These are phyloP conservation scores for Kodamaea laetipori DNA, from an alignment of 805 yeast species.

Conservation along the genomic window DNA sequence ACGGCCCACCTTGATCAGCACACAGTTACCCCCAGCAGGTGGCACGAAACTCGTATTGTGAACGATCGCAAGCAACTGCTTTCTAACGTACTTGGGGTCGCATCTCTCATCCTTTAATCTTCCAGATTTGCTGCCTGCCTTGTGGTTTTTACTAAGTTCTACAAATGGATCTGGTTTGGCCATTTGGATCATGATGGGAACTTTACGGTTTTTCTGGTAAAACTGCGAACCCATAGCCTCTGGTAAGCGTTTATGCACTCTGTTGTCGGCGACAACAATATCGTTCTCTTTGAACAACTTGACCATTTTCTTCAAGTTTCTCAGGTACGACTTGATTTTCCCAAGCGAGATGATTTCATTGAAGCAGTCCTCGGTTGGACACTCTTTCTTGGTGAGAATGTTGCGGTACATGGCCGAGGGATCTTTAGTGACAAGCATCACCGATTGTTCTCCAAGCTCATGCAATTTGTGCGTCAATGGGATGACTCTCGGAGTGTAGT, in stretches of 20 bases:
- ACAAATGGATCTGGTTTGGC: constrained; percentile 41
- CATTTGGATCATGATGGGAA: constrained; percentile 71
- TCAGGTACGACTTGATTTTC: constrained; percentile 50
- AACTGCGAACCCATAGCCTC: constrained; percentile 59
- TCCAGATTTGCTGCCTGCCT: constrained; percentile 32
- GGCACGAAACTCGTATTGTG: constrained; percentile 61
- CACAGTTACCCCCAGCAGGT: constrained; percentile 62
- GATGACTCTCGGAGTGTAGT: constrained; percentile 57
- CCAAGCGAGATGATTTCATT: constrained; percentile 61
- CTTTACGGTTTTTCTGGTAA: constrained; percentile 62
- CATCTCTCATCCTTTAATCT: constrained; percentile 58
- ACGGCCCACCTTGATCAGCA: constrained; percentile 62
- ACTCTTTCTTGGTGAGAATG: constrained; percentile 48
- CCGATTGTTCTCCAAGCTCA: constrained; percentile 49
- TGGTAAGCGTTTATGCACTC: constrained; percentile 64
- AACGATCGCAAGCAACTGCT: constrained; percentile 65
- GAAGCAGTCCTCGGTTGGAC: constrained; percentile 62
- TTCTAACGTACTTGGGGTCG: constrained; percentile 63
- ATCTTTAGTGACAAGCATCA: constrained; percentile 71
- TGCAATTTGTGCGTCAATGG: constrained; percentile 58
- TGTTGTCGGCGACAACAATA: constrained; percentile 65
- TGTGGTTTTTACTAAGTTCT: constrained; percentile 24
- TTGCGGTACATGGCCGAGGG: constrained; percentile 61
- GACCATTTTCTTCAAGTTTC: constrained; percentile 46
- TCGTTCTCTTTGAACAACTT: constrained; percentile 64